phyloP scores from a whole-genome alignment of 495 filamentous ascomycete genomes.

The Penicillium silybi region DNA sequence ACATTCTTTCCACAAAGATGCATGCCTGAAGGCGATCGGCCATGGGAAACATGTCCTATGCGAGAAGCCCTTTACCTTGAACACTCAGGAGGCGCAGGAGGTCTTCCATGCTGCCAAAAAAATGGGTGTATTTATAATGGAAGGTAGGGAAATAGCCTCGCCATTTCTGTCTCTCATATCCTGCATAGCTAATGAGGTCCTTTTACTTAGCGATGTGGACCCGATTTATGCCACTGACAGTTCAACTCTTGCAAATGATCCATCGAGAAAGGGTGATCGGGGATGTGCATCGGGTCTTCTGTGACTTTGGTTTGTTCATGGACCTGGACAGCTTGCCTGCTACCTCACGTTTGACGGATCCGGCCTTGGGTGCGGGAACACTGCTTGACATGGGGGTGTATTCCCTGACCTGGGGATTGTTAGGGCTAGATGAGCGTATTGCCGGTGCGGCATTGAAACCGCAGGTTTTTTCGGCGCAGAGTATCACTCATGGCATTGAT shows the following conservation, averaged over 20 bases:
- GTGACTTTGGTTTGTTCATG: slow-evolving; percentile 6
- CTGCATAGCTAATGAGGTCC: no score
- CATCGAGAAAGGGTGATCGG: slow-evolving; percentile 13
- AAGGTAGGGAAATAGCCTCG: no score
- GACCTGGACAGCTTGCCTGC: slow-evolving; percentile 4
- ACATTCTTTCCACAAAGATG: slow-evolving; percentile 35
- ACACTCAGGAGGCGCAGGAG: slow-evolving; percentile 30
- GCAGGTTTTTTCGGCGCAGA: slow-evolving; percentile 5
- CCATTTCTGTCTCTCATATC: no score
- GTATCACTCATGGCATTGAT: no score
- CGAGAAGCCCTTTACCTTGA: slow-evolving; percentile 43
- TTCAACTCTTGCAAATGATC: slow-evolving; percentile 6
- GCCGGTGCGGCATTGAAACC: slow-evolving; percentile 4
- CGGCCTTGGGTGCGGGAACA: slow-evolving; percentile 9
- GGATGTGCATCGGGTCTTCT: slow-evolving; percentile 4
- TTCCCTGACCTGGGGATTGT: slow-evolving; percentile 17
- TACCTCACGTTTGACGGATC: slow-evolving; percentile 7
- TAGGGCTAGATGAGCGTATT: slow-evolving; percentile 8
- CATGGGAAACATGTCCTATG: slow-evolving; percentile 41
- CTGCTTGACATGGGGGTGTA: slow-evolving; percentile 25
- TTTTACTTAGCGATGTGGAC: no score
- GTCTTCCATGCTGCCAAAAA: slow-evolving; percentile 38
- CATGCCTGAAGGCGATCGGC: slow-evolving; percentile 39
- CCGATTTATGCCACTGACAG: no score
- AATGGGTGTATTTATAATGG: no score